Base-by-base conservation (phyloP, 768 basidiomycete genomes). In the Kwoniella dendrophila region DNA sequence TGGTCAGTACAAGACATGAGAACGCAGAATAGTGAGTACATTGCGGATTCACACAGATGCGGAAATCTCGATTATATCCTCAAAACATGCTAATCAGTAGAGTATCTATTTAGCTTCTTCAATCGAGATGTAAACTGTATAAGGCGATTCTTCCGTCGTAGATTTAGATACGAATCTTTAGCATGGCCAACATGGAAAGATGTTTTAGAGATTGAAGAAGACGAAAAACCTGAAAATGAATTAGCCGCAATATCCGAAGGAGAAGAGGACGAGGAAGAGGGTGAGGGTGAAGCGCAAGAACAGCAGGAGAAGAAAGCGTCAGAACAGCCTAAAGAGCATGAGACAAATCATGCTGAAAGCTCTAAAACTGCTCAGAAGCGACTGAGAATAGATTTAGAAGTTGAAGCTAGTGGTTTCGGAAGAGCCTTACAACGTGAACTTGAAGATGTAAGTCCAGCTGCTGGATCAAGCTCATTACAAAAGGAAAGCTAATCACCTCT, bases 51-150 rank as follows among this genome's bases (percentile, higher is more conserved):
- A n/a, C n/a, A n/a, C n/a, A n/a, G n/a, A n/a, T n/a, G n/a, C n/a
- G n/a, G n/a, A n/a, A n/a, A n/a, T n/a, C n/a, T n/a, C n/a, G n/a
- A n/a, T n/a, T 16, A 43, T 34, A 24, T 26, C 22, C 29, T 5
- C 14, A 54, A 2, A 8, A 38, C 8, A 38, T 8, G 10, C 43
- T 48, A 32, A 32, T 50, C 49, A 6, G 14, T 27, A 4, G 27
- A 50, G 6, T 14, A n/a, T n/a, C 43, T 8, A 4, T 36, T 11
- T 61, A 95, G 94, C 91, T 99, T 96, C 81, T 99, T 99, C 81
- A 95, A 98, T 79, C 88, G 96, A 22, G 96, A 99, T 79, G 96
- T 99, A 7, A 89, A 95, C 62, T 97, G 96, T 78, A 92, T 99
- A 69, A 85, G 92, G 33, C 87, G 85, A 8, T 99, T 96, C 81